These are phyloP conservation scores for Suillus americanus DNA, from an alignment of 768 basidiomycete genomes.

Conservation along the genomic window DNA sequence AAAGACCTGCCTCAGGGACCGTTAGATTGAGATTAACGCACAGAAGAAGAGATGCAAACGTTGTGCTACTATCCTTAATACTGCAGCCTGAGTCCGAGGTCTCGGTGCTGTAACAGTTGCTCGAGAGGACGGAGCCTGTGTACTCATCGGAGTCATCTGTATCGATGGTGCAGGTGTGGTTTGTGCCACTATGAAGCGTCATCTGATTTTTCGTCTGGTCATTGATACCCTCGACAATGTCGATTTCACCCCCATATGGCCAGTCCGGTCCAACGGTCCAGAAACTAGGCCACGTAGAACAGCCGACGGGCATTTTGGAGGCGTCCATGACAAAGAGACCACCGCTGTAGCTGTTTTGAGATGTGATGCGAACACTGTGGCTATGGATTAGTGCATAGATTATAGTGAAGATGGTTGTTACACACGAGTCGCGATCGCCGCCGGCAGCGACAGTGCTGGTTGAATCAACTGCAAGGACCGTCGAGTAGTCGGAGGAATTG, in stretches of 20 bases:
- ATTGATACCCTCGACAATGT: conserved; percentile 75
- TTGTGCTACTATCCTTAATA: conserved; percentile 40
- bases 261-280: conserved; percentile 54
- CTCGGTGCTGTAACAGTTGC: conserved; percentile 41
- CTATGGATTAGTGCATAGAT: background rate
- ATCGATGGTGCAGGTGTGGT: conserved; percentile 34
- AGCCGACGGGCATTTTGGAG: conserved; percentile 68
- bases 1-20: conserved; percentile 33
- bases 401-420: background rate
- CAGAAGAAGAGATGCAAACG: background rate
- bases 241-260: conserved; percentile 63
- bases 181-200: conserved; percentile 61
- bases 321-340: conserved; percentile 80
- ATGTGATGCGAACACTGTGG: conserved; percentile 63
- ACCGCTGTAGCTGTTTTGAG: conserved; percentile 56
- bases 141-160: conserved; percentile 11
- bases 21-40: conserved; percentile 36
- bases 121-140: conserved; percentile 23
- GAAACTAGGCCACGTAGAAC: conserved; percentile 62
- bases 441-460: conserved; percentile 47
- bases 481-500: conserved; percentile 51
- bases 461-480: conserved; percentile 64
- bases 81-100: conserved; percentile 49
- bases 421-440: conserved; percentile 54
- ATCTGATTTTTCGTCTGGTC: conserved; percentile 56